These are phyloP conservation scores for Colletotrichum sp. DNA, from an alignment of 2,329 filamentous ascomycete genomes.

Conservation along the genomic window DNA sequence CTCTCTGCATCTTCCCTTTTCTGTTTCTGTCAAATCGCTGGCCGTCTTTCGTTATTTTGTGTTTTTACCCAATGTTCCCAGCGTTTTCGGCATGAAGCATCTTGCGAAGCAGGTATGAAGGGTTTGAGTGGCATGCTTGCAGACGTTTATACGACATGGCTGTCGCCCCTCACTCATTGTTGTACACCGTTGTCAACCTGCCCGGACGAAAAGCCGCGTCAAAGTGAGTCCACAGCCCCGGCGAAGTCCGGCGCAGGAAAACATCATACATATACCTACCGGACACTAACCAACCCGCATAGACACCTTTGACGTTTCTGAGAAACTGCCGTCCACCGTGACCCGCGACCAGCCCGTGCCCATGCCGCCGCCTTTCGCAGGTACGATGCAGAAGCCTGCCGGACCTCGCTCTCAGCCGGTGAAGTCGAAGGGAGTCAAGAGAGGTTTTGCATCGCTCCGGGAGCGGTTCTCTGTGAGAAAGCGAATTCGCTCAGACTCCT, in stretches of 20 bases:
- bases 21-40: conserved; percentile 19
- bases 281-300: conserved; percentile 13
- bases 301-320: conserved; percentile 25
- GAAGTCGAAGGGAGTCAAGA: conserved; percentile 38
- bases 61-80: background rate
- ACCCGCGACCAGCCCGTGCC: conserved; percentile 34
- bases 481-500: conserved; percentile 48
- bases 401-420: conserved; percentile 27
- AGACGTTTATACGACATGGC: conserved; percentile 50
- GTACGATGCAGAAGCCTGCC: conserved; percentile 23
- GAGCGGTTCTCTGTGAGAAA: conserved; percentile 50
- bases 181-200: conserved; percentile 45
- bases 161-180: conserved; percentile 50
- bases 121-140: conserved; percentile 44
- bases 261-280: background rate
- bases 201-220: conserved; percentile 41
- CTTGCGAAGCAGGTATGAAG: conserved; percentile 37
- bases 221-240: conserved; percentile 36
- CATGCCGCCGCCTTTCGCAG: conserved; percentile 31
- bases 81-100: conserved; percentile 16
- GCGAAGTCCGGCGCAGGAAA: background rate
- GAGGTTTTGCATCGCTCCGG: conserved; percentile 42
- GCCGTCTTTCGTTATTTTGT: conserved; percentile 15
- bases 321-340: conserved; percentile 30
- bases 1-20: background rate